A percentile compares a stretch with the other conserved stretches of the same genome.
Conservation (phyloP, 805 yeast species). For the Candida corydali region DNA sequence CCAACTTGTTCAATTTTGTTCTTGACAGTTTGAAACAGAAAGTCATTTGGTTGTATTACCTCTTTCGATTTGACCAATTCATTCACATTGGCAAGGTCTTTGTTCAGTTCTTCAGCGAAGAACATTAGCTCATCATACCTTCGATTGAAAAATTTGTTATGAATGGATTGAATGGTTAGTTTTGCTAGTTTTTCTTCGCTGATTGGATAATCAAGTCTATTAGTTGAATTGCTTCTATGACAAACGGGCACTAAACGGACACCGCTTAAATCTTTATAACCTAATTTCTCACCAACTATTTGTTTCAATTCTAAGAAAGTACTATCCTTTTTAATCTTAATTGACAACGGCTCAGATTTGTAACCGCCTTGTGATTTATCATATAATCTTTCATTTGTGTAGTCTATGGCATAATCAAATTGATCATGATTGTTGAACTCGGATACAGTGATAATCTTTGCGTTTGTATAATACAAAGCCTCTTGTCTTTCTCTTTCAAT, state of each 20-base stretch:
- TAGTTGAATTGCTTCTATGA: constrained; percentile 66
- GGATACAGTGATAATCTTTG: constrained; percentile 51
- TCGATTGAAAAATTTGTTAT: constrained; percentile 41
- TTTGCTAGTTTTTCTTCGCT: constrained; percentile 21
- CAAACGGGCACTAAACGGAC: constrained; percentile 64
- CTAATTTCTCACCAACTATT: constrained; percentile 40
- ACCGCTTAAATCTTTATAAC: constrained; percentile 14
- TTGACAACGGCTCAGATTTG: constrained; percentile 40
- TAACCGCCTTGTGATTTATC: constrained; percentile 38
- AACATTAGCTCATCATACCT: constrained; percentile 51
- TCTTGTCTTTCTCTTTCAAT: constrained; percentile 65
- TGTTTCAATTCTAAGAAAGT: constrained; percentile 48
- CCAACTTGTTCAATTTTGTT: constrained; percentile 15
- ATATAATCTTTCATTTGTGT: constrained; percentile 37
- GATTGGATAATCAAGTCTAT: constrained; percentile 51
- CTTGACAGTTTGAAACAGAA: constrained; percentile 19
- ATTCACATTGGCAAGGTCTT: constrained; percentile 34
- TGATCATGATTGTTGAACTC: constrained; percentile 63
- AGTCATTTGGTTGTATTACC: constrained; percentile 17
- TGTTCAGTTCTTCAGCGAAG: constrained; percentile 59
- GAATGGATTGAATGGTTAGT: constrained; percentile 48
- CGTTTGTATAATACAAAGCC: constrained; percentile 38
- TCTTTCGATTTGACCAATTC: constrained; percentile 11
- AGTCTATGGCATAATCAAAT: constrained; percentile 73
- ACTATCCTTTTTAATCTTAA: constrained; percentile 56